A percentile compares a stretch with the other conserved stretches of the same genome.
Evolutionary conservation across 257 asterid genomes (phyloP).

Genomic region (Hygrophila difformis): DNA sequence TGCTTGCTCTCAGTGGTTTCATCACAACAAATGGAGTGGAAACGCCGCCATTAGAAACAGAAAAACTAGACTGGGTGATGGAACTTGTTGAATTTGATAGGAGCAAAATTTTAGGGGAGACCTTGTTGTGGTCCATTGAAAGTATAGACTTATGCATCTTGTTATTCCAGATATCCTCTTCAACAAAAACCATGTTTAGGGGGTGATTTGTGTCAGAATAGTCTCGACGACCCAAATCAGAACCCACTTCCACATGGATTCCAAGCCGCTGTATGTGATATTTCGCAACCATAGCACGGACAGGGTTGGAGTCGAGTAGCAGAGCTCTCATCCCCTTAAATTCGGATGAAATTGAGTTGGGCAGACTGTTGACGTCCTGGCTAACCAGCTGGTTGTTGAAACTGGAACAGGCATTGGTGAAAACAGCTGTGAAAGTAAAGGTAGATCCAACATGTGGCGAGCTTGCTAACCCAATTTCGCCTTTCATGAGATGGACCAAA

Average conservation of each 20-base stretch:
- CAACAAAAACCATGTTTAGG: constrained; percentile 47
- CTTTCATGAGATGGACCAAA: constrained; percentile 87
- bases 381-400: constrained; percentile 25
- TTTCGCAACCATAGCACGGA: constrained; percentile 55
- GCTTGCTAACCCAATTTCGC: constrained; percentile 77
- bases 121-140: constrained; percentile 20
- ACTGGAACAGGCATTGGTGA: constrained; percentile 30
- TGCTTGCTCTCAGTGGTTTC: constrained; percentile 79
- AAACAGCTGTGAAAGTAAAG: constrained; percentile 74
- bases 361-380: constrained; percentile 22
- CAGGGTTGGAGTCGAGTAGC: constrained; percentile 61
- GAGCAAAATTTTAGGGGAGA: constrained; percentile 39
- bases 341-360: constrained; percentile 35
- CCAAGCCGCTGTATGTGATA: constrained; percentile 80
- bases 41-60: constrained; percentile 21
- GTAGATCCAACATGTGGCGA: constrained; percentile 66
- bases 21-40: constrained; percentile 35
- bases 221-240: constrained; percentile 27
- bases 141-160: constrained; percentile 22
- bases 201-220: constrained; percentile 13
- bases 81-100: constrained; percentile 51
- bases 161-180: constrained; percentile 64
- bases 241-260: constrained; percentile 44
- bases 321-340: constrained; percentile 63
- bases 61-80: constrained; percentile 11